Percentiles rank a stretch among this genome's conserved stretches.
Evolutionary conservation across 2,329 filamentous ascomycete species (phyloP).

Genomic region (Fusarium sp.): DNA sequence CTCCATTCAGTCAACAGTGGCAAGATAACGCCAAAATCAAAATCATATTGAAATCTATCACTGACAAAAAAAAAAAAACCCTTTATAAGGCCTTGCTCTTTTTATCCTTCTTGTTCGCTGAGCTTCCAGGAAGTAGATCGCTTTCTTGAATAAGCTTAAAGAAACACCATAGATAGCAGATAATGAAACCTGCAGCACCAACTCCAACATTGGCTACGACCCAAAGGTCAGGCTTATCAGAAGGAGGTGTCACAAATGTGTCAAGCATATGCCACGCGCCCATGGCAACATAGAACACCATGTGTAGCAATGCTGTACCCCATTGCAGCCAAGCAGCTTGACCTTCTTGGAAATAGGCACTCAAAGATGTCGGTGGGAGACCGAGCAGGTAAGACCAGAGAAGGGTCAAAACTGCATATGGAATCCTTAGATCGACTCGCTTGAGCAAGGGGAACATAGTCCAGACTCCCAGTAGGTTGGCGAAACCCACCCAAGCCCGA

Average conservation of each 20-base stretch:
- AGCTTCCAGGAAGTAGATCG: conserved; percentile 57
- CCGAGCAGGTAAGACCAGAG: conserved; percentile 94
- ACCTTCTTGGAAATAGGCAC: conserved; percentile 72
- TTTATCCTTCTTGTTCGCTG: conserved; percentile 52
- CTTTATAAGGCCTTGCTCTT: conserved; percentile 44
- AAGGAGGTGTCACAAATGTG: conserved; percentile 74
- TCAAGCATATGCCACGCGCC: conserved; percentile 84
- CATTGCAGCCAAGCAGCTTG: conserved; percentile 54
- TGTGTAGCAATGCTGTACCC: conserved; percentile 77
- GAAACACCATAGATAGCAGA: conserved; percentile 94
- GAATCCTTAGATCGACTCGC: conserved; percentile 84
- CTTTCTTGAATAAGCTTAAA: conserved; percentile 74
- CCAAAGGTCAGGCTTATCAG: conserved; percentile 91
- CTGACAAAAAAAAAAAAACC: background rate
- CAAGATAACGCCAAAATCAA: background rate
- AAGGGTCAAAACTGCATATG: conserved; percentile 85
- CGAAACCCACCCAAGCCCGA: conserved; percentile 94
- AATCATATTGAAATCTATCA: conserved; percentile 2
- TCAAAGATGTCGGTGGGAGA: conserved; percentile 81
- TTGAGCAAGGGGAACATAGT: conserved; percentile 93
- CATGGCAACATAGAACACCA: conserved; percentile 82
- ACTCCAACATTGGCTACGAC: conserved; percentile 90
- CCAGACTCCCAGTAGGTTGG: conserved; percentile 89
- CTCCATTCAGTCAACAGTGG: no score
- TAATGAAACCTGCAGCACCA: conserved; percentile 84